Evolutionary conservation across 2,329 filamentous ascomycete species (phyloP), one percentile per base, ranked within the genome.

Genomic region (Calonectria crousiana): DNA sequence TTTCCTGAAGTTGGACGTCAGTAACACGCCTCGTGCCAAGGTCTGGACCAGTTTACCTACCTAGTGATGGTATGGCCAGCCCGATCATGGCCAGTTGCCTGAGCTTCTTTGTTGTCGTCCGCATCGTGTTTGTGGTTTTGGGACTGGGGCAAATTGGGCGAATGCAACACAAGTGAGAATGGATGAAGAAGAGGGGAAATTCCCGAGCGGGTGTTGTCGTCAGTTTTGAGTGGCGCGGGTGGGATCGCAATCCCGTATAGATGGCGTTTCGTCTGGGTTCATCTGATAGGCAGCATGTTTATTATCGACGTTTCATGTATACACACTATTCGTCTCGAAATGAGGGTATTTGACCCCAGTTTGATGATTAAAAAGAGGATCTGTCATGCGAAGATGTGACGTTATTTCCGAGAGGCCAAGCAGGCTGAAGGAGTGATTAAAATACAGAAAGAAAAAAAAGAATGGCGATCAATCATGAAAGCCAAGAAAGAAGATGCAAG

Each of bases 11-110:
- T 51, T 41, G 10, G 2, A 53, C 11, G 49, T 73, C 23, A 73
- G 71, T 18, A 18, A 26, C 28, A 9, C 13, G 23, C 16, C n/a
- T 65, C n/a, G 13, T 67, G 13, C 6, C 9, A 34, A 23, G 23
- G 14, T 18, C 20, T 82, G 74, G 8, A 81, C 77, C 60, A 79
- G 82, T 51, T 62, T 52, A 52, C 74, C 44, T 62, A 78, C 78
- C 71, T 28, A 36, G 67, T 6, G 74, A 72, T 11, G 69, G 30
- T n/a, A 79, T 52, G 28, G 71, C 81, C 2, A 82, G 84, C 4
- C 86, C 64, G 30, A 72, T n/a, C 6, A 78, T 32, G 62, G 76
- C 74, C 60, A 73, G 58, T 36, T 68, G 65, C 69, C 73, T n/a
- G 36, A 77, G 64, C 32, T 67, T 52, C 47, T 73, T 44, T 26